Conservation (phyloP, 805 yeast species). For the Candida broadrunensis region DNA sequence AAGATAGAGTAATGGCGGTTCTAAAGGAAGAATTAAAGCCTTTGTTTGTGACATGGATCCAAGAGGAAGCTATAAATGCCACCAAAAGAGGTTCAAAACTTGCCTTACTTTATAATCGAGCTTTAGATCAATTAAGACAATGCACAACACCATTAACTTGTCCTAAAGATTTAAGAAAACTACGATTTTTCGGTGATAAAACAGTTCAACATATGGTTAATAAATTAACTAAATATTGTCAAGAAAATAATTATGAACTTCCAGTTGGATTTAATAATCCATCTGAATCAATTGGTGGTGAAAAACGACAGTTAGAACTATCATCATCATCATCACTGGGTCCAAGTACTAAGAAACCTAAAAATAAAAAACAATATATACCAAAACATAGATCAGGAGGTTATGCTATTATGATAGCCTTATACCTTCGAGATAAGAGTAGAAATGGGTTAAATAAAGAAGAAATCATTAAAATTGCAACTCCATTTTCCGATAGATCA, state of each 20-base stretch:
- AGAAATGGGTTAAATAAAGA: conserved; percentile 62
- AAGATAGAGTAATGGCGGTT: neutral
- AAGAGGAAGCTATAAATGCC: conserved; percentile 47
- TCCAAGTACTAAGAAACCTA: conserved; percentile 11
- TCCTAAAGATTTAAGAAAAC: conserved; percentile 55
- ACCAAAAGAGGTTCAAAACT: conserved; percentile 49
- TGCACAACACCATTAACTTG: conserved; percentile 45
- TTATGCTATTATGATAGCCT: conserved; percentile 70
- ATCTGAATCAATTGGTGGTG: neutral
- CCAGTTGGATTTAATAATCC: conserved; percentile 35
- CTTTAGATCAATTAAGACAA: conserved; percentile 48
- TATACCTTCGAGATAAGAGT: conserved; percentile 47
- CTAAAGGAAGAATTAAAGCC: conserved; percentile 40
- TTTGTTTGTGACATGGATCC: conserved; percentile 57
- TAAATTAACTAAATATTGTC: conserved; percentile 53
- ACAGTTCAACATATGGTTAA: conserved; percentile 51
- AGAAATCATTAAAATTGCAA: conserved; percentile 53
- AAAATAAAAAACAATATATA: conserved; percentile 44
- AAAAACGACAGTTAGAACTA: neutral
- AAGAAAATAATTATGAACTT: conserved; percentile 42
- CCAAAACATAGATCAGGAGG: conserved; percentile 81
- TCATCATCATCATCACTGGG: neutral
- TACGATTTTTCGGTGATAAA: conserved; percentile 72
- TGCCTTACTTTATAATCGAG: conserved; percentile 52
- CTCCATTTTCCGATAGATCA: conserved; percentile 54